Evolutionary conservation across 2,329 filamentous ascomycete genomes (phyloP).

Genomic region (Pseudogymnoascus sp.): DNA sequence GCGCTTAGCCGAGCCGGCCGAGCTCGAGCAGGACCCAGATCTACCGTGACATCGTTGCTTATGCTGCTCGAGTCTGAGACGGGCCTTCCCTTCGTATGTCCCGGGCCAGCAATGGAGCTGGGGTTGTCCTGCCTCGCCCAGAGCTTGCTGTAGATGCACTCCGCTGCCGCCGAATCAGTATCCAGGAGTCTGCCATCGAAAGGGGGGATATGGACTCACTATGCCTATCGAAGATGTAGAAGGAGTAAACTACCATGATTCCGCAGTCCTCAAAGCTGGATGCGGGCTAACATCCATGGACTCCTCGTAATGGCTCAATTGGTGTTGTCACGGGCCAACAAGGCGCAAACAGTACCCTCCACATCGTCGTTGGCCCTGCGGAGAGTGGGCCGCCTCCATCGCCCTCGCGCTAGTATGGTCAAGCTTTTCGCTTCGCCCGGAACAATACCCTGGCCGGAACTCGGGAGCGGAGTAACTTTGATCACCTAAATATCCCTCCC

Average conservation of each 20-base stretch:
- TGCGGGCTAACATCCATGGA: conserved; percentile 6
- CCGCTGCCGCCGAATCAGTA: conserved; percentile 49
- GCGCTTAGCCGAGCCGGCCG: conserved; percentile 33
- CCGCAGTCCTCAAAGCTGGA: not conserved
- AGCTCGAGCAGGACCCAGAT: conserved; percentile 25
- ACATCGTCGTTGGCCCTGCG: conserved; percentile 1
- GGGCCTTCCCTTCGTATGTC: conserved; percentile 38
- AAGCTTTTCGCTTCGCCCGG: conserved; percentile 6
- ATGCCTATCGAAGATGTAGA: conserved; percentile 98
- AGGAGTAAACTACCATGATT: conserved; percentile 88
- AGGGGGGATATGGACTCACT: conserved; percentile 46
- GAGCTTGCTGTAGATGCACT: conserved; percentile 90
- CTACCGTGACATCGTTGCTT: conserved; percentile 33
- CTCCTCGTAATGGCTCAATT: conserved; percentile 7
- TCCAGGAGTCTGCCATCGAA: not conserved
- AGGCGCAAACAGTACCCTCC: conserved; percentile 6
- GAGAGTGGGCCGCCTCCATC: not conserved
- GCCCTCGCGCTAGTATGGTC: conserved; percentile 2
- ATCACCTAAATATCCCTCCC: not conserved
- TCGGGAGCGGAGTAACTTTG: not conserved
- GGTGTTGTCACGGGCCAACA: conserved; percentile 4
- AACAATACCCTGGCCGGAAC: conserved; percentile 5
- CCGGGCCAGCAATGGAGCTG: conserved; percentile 35
- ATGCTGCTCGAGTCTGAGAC: conserved; percentile 39
- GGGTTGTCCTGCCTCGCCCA: conserved; percentile 48